Percentiles rank a stretch among this genome's conserved stretches.
Conservation (phyloP, 768 basidiomycete species). For the Daedalea quercina region DNA sequence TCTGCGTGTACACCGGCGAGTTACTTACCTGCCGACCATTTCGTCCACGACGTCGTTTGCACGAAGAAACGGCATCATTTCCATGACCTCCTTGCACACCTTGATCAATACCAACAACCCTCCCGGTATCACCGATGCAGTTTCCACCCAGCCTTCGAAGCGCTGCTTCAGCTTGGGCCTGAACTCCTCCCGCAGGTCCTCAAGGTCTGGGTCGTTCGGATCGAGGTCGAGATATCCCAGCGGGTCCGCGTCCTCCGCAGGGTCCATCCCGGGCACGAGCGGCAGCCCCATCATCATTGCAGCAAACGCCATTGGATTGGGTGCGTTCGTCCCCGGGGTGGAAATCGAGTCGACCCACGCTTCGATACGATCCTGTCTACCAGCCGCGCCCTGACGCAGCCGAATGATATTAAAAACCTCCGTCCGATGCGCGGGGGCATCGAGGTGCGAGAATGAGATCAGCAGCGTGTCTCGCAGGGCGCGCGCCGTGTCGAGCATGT, state of each 20-base stretch:
- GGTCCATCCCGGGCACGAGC: conserved; percentile 30
- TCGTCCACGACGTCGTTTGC: conserved; percentile 46
- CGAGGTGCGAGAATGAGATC: conserved; percentile 40
- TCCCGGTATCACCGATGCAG: conserved; percentile 33
- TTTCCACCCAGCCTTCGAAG: conserved; percentile 50
- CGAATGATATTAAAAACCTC: conserved; percentile 42
- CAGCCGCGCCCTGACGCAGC: conserved; percentile 28
- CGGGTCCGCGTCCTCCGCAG: conserved; percentile 38
- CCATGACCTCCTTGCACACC: conserved; percentile 38
- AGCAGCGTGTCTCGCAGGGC: conserved; percentile 38
- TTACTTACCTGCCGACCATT: conserved; percentile 45
- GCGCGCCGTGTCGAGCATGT: conserved; percentile 40
- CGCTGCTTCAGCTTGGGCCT: conserved; percentile 49
- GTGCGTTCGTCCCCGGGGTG: conserved; percentile 29
- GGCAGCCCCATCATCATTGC: conserved; percentile 59
- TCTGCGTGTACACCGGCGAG: not conserved
- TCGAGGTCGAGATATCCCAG: conserved; percentile 46
- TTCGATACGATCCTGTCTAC: conserved; percentile 42
- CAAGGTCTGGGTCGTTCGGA: conserved; percentile 46
- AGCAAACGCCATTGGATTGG: conserved; percentile 54
- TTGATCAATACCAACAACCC: conserved; percentile 30
- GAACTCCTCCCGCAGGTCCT: conserved; percentile 56
- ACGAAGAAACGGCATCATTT: conserved; percentile 52
- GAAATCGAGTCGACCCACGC: conserved; percentile 44
- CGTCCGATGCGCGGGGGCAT: conserved; percentile 30